A percentile compares a stretch with the other conserved stretches of the same genome.
Conservation (phyloP, 169 alveolate genomes). For the Plasmodium sp. region DNA sequence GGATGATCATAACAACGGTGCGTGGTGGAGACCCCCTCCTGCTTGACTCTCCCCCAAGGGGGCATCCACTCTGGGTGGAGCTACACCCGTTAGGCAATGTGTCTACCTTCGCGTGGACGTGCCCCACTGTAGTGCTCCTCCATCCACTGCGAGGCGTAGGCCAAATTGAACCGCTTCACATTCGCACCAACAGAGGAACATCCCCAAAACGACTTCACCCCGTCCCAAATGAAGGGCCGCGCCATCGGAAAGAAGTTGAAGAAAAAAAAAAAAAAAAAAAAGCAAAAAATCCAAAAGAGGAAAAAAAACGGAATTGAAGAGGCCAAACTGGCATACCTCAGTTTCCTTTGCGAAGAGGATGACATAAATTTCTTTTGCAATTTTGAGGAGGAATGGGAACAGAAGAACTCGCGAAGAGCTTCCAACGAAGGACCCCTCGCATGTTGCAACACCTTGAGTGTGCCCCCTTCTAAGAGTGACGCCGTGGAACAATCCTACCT, state of each 20-base stretch:
- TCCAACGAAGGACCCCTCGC: neutral
- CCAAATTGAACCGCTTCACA: neutral
- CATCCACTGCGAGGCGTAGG: neutral
- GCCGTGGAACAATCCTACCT: conserved; percentile 13
- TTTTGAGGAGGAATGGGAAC: neutral
- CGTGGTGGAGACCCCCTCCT: neutral
- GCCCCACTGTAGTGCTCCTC: neutral
- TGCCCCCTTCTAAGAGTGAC: neutral
- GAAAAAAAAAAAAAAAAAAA: neutral
- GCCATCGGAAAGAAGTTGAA: neutral
- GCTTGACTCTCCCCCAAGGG: neutral
- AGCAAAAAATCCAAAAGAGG: neutral
- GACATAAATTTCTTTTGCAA: conserved; percentile 60
- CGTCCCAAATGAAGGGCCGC: neutral
- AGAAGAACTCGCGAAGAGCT: neutral
- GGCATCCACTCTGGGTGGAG: neutral
- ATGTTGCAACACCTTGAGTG: neutral
- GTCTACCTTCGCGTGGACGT: neutral
- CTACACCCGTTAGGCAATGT: neutral
- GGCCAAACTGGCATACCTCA: conserved; percentile 1
- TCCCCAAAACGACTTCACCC: neutral
- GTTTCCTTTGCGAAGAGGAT: conserved; percentile 62
- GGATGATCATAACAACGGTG: neutral
- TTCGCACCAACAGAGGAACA: neutral
- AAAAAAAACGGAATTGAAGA: neutral